A percentile compares a stretch with the other conserved stretches of the same genome.
These are phyloP conservation scores for Spathaspora gorwiae DNA, from an alignment of 805 yeast genomes.

Conservation along the genomic window DNA sequence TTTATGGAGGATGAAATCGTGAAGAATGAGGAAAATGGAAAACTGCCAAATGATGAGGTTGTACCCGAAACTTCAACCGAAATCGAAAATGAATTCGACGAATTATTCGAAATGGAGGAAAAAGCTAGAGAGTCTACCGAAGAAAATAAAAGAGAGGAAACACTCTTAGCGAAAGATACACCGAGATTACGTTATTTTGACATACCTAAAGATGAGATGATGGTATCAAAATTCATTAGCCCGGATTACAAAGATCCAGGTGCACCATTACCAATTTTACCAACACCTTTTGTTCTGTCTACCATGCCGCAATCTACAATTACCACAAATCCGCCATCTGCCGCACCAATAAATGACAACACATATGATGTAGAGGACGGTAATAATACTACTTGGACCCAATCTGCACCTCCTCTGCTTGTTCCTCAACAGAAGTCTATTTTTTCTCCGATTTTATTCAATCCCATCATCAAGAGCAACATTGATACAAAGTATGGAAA, in stretches of 20 bases:
- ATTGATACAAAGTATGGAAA: constrained; percentile 82
- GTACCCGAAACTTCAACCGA: neutral
- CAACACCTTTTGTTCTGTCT: constrained; percentile 43
- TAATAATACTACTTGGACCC: neutral
- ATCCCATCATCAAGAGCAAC: constrained; percentile 68
- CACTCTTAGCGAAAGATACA: neutral
- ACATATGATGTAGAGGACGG: neutral
- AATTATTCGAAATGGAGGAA: neutral
- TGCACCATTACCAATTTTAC: constrained; percentile 65
- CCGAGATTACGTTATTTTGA: constrained; percentile 27
- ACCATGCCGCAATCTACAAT: constrained; percentile 5
- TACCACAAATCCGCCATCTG: constrained; percentile 10
- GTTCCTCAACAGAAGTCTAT: constrained; percentile 44
- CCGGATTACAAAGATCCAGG: constrained; percentile 77
- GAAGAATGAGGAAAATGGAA: neutral
- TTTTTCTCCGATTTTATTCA: constrained; percentile 78
- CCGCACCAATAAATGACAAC: neutral
- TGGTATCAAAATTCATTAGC: constrained; percentile 24
- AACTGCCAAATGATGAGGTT: constrained; percentile 15
- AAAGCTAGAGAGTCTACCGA: neutral
- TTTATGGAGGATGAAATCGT: neutral
- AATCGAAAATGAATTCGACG: neutral
- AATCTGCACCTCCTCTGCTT: constrained; percentile 3
- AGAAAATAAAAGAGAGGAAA: neutral
- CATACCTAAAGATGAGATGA: constrained; percentile 58